Conservation (phyloP, 805 yeast species). For the Zygosaccharomyces rouxii region DNA sequence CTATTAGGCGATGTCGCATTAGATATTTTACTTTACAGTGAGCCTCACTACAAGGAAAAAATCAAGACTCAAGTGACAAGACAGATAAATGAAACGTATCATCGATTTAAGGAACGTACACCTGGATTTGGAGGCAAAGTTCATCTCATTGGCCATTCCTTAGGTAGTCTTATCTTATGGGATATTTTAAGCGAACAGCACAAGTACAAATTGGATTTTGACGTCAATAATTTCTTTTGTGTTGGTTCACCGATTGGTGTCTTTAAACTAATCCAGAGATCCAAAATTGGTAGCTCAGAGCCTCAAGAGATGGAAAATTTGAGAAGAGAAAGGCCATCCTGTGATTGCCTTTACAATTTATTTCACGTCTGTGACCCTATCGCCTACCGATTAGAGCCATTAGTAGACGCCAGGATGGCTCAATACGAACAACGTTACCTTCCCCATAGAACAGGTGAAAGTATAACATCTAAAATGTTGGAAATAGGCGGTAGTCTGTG, state of each 20-base stretch:
- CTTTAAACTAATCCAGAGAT: slow-evolving; percentile 67
- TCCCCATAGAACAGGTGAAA: slow-evolving; percentile 27
- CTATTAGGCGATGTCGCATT: slow-evolving; percentile 81
- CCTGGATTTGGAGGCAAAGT: slow-evolving; percentile 77
- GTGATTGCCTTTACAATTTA: slow-evolving; percentile 68
- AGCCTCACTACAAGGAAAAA: slow-evolving; percentile 57
- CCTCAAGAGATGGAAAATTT: slow-evolving; percentile 11
- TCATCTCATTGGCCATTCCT: slow-evolving; percentile 83
- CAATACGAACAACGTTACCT: slow-evolving; percentile 25
- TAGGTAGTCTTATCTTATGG: slow-evolving; percentile 81
- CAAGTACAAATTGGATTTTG: slow-evolving; percentile 52
- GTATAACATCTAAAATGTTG: slow-evolving; percentile 28
- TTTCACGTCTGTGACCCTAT: slow-evolving; percentile 92
- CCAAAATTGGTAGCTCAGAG: slow-evolving; percentile 47
- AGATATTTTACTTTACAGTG: slow-evolving; percentile 77
- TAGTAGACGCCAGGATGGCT: slow-evolving; percentile 40
- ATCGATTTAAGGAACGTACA: slow-evolving; percentile 53
- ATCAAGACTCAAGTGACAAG: slow-evolving; percentile 58
- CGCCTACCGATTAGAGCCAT: slow-evolving; percentile 84
- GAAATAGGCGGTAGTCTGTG: slow-evolving; percentile 26
- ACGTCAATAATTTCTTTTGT: slow-evolving; percentile 69
- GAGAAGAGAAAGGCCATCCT: slow-evolving; percentile 43
- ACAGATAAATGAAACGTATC: slow-evolving; percentile 61
- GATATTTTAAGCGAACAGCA: slow-evolving; percentile 60
- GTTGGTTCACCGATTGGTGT: slow-evolving; percentile 91